Evolutionary conservation across 2,329 filamentous ascomycete genomes (phyloP), one percentile per base, ranked within the genome.

Genomic region (Hortaea sp.): DNA sequence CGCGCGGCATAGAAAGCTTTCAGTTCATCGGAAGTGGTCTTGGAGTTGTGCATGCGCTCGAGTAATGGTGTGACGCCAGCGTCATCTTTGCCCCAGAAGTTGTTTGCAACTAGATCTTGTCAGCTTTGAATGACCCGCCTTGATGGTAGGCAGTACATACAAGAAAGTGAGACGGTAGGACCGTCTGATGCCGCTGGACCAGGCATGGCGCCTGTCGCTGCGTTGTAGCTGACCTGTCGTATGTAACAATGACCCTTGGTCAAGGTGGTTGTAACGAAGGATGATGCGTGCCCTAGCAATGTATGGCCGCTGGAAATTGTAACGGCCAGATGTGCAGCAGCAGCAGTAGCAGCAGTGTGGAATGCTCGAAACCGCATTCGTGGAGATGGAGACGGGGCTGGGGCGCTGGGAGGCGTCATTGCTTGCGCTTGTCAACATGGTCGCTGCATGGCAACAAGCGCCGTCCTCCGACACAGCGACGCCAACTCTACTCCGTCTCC

Each of bases 41-140:
- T 98, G 42, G 92, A 88, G 67, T 82, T 84, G 63, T 88, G 84
- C 88, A 98, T 94, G 62, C 92, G 90, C 66, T 90, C 87, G 29
- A 98, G 77, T 61, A 98, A 79, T 48, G 92, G 94, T 40, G 77
- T 76, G 61, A 98, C 89, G 64, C 92, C 94, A 43, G 90, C 92
- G 74, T 98, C 92, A 66, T 97, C 90, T 74, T 94, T 97, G 53
- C 92, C 92, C 92, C 92, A 98, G 69, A 98, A 98, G 66, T 98
- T 98, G 72, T 98, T 98, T 61, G 92, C 90, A 72, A 98, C 89
- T 89, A 55, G 47, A 9, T 9, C 7, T 11, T 39, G 56, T 71
- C 48, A 70, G 68, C 52, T 6, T 42, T 7, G 30, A 20, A 12
- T n/a, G 20, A 20, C 2, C 20, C 20, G 20, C 5, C 28, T 6